Percentiles rank a stretch among this genome's conserved stretches.
These are phyloP conservation scores for Lichtheimia corymbifera DNA, from an alignment of 371 early-diverging fungal genomes.

Conservation along the genomic window DNA sequence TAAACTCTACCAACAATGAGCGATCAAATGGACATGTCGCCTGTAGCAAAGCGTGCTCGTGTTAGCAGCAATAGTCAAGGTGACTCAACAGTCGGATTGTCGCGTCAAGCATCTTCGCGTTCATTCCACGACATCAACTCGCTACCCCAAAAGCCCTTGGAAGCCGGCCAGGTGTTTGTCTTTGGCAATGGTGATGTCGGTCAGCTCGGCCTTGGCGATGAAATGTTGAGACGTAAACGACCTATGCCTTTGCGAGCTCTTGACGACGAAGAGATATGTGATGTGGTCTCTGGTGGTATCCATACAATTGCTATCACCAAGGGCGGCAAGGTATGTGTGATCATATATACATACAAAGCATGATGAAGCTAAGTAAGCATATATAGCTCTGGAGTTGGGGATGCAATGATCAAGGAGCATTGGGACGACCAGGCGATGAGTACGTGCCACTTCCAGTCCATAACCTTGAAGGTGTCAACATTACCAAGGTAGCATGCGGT, in stretches of 20 bases:
- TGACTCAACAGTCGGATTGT: not conserved
- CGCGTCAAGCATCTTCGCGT: constrained; percentile 6
- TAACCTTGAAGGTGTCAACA: constrained; percentile 70
- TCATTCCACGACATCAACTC: constrained; percentile 12
- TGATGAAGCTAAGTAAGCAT: not conserved
- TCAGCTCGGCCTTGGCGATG: constrained; percentile 95
- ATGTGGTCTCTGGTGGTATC: constrained; percentile 87
- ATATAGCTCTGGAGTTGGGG: constrained; percentile 92
- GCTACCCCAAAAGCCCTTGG: constrained; percentile 25
- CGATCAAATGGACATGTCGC: constrained; percentile 11
- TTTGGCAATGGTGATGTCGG: constrained; percentile 95
- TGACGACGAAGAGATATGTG: constrained; percentile 61
- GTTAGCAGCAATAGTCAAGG: not conserved
- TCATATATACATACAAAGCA: not conserved
- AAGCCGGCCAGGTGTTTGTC: constrained; percentile 77
- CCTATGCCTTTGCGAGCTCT: constrained; percentile 76
- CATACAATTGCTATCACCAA: constrained; percentile 84
- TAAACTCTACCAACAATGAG: not conserved
- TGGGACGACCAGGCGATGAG: constrained; percentile 90
- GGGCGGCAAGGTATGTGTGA: constrained; percentile 62
- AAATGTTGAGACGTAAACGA: constrained; percentile 69
- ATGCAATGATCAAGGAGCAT: constrained; percentile 97
- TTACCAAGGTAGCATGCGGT: constrained; percentile 91
- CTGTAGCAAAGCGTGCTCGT: constrained; percentile 8
- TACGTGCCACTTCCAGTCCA: constrained; percentile 61